These are phyloP conservation scores for Dillenia turbinata DNA, from an alignment of 164 flowering plant species.

Conservation along the genomic window DNA sequence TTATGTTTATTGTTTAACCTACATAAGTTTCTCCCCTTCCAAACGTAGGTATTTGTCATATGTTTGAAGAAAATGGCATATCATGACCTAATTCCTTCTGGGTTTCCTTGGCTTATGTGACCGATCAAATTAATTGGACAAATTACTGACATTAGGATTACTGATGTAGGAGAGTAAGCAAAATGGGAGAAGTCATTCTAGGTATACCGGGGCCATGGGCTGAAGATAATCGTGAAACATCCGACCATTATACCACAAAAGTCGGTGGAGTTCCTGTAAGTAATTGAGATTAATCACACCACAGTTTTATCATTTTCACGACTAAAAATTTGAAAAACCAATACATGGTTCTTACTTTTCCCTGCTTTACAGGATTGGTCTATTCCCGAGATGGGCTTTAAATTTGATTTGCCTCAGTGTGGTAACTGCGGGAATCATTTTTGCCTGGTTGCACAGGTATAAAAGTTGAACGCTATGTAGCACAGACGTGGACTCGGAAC, in stretches of 20 bases:
- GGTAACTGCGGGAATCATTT: slow-evolving; percentile 45
- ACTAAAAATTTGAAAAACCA: too few relatives aligned
- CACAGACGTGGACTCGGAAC: neutral
- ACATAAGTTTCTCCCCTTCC: too few relatives aligned
- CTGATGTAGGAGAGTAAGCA: slow-evolving; percentile 2
- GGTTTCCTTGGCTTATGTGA: too few relatives aligned
- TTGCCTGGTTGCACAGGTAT: slow-evolving; percentile 78
- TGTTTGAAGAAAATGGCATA: too few relatives aligned
- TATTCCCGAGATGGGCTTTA: slow-evolving; percentile 18
- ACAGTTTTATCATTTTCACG: neutral
- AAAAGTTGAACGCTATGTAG: neutral
- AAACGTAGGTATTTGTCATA: too few relatives aligned
- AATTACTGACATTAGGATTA: neutral
- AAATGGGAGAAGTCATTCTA: slow-evolving; percentile 51
- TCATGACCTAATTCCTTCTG: too few relatives aligned
- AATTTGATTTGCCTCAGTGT: slow-evolving; percentile 47
- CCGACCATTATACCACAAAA: slow-evolving; percentile 81
- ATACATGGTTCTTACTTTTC: neutral
- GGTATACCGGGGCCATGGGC: slow-evolving; percentile 98
- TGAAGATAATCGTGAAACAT: slow-evolving; percentile 45
- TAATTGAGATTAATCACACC: neutral
- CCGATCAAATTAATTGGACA: too few relatives aligned
- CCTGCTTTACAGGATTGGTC: slow-evolving; percentile 70
- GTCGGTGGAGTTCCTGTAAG: slow-evolving; percentile 89
- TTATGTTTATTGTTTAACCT: too few relatives aligned